These are phyloP conservation scores for Verticillium dahliae DNA, from an alignment of 2,329 filamentous ascomycete genomes.

Conservation along the genomic window DNA sequence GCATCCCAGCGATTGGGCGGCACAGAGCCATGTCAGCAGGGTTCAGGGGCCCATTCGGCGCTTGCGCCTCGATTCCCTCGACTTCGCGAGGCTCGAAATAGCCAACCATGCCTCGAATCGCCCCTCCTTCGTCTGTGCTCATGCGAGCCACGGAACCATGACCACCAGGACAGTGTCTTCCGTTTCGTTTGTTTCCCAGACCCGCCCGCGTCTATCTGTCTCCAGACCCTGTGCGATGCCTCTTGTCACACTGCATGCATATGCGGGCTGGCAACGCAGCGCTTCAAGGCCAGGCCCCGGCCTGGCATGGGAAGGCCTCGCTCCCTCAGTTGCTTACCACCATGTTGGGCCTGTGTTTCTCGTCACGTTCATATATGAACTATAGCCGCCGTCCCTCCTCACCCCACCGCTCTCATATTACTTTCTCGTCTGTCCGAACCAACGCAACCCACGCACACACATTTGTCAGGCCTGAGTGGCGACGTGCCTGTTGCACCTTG, in stretches of 20 bases:
- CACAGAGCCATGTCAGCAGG: neutral
- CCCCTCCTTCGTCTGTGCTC: neutral
- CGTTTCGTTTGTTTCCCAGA: constrained; percentile 3
- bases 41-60: neutral
- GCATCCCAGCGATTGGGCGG: neutral
- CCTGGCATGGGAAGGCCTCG: neutral
- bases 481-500: neutral
- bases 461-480: neutral
- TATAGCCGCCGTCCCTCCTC: constrained; percentile 18
- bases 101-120: neutral
- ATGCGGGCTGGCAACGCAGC: neutral
- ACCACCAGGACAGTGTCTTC: neutral
- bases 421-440: neutral
- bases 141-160: neutral
- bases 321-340: neutral
- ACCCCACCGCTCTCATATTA: neutral
- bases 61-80: neutral
- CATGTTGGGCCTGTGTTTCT: neutral
- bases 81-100: neutral
- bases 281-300: neutral
- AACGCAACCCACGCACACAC: neutral
- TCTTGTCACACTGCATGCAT: constrained; percentile 4
- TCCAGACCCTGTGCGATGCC: neutral
- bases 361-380: neutral
- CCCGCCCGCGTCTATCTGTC: constrained; percentile 2